Evolutionary conservation across 2,329 filamentous ascomycete genomes (phyloP), one percentile per base, ranked within the genome.

Genomic region (Neofusicoccum laricinum): DNA sequence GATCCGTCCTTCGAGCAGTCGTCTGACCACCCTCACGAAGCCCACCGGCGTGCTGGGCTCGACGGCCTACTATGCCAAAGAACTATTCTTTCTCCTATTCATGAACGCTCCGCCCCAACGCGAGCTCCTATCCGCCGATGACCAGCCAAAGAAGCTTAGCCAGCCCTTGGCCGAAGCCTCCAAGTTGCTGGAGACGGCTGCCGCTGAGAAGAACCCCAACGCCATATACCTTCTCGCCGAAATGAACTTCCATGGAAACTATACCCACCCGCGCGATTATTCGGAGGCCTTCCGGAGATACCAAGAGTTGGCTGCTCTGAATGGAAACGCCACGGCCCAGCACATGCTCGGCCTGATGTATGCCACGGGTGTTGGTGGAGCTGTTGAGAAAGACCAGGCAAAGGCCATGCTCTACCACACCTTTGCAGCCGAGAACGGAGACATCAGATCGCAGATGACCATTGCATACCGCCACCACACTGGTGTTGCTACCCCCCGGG

Each of bases 271-370:
- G 1, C 85, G 89, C 68, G 88, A 97, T 74, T 92, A 97, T 69
- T 82, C 85, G 36, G 83, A 86, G 53, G 92, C 95, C 0, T 97
- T 96, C 74, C 82, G 85, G 68, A 86, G 92, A 79, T 99, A 98
- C 77, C 83, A 90, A 67, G 84, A 88, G 66, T 84, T 99, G 62
- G 92, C 94, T 2, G 83, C 84, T 17, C 76, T 89, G 65, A 86
- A 90, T 68, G 95, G 94, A 49, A 98, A 99, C 77, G 90, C 87
- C 68, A 96, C 94, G 12, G 95, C 95, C 1, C 92, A 98, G 76
- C 90, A 96, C 77, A 97, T 99, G 94, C 76, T 98, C 51, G 95
- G 92, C 0, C 87, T 99, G 70, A 95, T 97, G 85, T 94, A 99
- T 78, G 93, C 93, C 40, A 99, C 95, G 0, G 95, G 95, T 0